Conservation (phyloP, 2,329 filamentous ascomycete species). For the Aspergillus sergii region DNA sequence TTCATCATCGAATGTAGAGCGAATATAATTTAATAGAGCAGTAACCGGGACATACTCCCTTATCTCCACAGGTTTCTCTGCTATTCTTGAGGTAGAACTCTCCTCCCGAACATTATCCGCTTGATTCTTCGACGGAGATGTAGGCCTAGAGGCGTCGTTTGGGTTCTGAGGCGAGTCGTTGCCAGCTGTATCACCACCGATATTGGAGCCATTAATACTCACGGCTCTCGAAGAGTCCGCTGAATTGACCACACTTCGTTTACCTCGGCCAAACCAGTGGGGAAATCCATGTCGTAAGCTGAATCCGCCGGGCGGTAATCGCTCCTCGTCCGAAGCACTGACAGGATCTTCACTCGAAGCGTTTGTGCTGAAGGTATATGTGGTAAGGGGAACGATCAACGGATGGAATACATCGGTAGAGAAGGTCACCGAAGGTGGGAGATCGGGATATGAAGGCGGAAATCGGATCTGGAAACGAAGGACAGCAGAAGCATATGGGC, state of each 20-base stretch:
- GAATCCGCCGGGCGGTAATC: slow-evolving; percentile 85
- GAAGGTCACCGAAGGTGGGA: slow-evolving; percentile 85
- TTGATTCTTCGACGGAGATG: slow-evolving; percentile 3
- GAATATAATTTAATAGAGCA: slow-evolving; percentile 77
- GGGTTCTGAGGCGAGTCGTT: slow-evolving; percentile 1
- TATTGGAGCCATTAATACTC: slow-evolving; percentile 42
- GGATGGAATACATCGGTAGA: slow-evolving; percentile 94
- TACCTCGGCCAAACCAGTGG: slow-evolving; percentile 75
- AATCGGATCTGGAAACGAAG: slow-evolving; percentile 91
- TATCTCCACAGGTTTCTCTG: slow-evolving; percentile 21
- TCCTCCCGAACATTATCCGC: slow-evolving; percentile 9
- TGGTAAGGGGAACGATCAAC: slow-evolving; percentile 88
- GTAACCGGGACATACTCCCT: slow-evolving; percentile 58
- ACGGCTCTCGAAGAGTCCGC: slow-evolving; percentile 44
- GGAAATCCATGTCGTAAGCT: slow-evolving; percentile 90
- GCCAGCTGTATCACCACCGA: slow-evolving; percentile 1
- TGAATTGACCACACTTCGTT: slow-evolving; percentile 43
- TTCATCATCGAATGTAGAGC: slow-evolving; percentile 78
- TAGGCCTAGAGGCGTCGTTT: slow-evolving; percentile 7
- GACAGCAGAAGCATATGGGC: slow-evolving; percentile 84
- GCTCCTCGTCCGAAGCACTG: slow-evolving; percentile 79
- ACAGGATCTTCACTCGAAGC: slow-evolving; percentile 75
- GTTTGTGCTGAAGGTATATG: slow-evolving; percentile 86
- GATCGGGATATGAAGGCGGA: slow-evolving; percentile 73
- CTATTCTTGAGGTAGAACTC: slow-evolving; percentile 3